These are phyloP conservation scores for Polytrichum commune DNA, from an alignment of 225 moss, liverwort and hornwort species.

Conservation along the genomic window DNA sequence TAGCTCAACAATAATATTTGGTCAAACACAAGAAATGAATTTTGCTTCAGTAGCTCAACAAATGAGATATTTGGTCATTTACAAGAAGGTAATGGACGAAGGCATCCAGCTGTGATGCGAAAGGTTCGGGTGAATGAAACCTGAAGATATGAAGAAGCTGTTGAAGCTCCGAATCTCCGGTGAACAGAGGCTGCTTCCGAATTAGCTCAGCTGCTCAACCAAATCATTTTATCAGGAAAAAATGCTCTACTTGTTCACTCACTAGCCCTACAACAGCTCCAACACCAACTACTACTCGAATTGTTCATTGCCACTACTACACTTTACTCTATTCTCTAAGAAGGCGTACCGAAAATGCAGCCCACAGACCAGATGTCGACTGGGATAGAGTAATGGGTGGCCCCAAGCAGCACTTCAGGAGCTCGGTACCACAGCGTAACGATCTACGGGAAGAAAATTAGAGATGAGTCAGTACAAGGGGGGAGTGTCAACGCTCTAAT, in stretches of 20 bases:
- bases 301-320: background rate
- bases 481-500: background rate
- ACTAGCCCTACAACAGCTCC: no score
- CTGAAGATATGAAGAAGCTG: constrained; percentile 56
- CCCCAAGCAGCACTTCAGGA: constrained; percentile 34
- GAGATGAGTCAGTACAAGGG: background rate
- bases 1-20: no score
- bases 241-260: no score
- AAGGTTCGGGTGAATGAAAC: constrained; percentile 4
- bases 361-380: constrained; percentile 37
- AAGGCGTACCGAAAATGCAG: constrained; percentile 29
- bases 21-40: no score
- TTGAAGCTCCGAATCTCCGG: constrained; percentile 49
- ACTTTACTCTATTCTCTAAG: no score
- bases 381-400: constrained; percentile 36
- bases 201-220: constrained; percentile 41
- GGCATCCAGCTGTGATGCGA: no score
- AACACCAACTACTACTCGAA: background rate
- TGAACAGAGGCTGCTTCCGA: constrained; percentile 54
- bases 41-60: no score
- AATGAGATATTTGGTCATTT: no score
- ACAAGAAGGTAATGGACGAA: no score
- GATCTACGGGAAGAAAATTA: constrained; percentile 18
- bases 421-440: constrained; percentile 36
- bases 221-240: no score